phyloP scores from a whole-genome alignment of 2,329 filamentous ascomycete genomes.

The Aureobasidium sp. region DNA sequence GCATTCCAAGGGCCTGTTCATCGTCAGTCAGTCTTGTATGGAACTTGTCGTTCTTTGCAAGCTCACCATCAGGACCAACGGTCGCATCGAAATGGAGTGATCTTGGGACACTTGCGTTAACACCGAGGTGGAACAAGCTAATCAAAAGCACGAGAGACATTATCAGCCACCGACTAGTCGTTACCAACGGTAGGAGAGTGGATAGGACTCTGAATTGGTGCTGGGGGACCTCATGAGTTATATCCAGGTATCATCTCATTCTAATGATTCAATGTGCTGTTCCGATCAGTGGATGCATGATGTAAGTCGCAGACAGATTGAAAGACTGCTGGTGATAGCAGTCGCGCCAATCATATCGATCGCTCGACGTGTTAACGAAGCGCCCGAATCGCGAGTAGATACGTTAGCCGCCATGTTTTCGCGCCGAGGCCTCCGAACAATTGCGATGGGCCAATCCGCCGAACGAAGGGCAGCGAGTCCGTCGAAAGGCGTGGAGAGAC shows the following conservation, averaged over 20 bases:
- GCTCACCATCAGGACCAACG: conserved; percentile 8
- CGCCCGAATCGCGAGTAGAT: not conserved
- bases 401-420: not conserved
- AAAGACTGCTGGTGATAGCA: not conserved
- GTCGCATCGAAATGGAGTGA: not conserved
- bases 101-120: not conserved
- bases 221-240: not conserved
- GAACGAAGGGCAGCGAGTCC: no score
- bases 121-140: not conserved
- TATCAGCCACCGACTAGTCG: not conserved
- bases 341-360: not conserved
- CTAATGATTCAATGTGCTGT: not conserved
- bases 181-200: not conserved
- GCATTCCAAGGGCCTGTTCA: not conserved
- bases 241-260: not conserved
- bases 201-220: no score
- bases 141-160: not conserved
- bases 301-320: not conserved
- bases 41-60: not conserved
- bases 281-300: not conserved
- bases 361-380: not conserved
- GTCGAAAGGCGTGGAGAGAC: not conserved
- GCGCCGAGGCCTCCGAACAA: not conserved
- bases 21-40: not conserved
- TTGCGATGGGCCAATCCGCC: not conserved